Evolutionary conservation across 176 grass and related monocot species (phyloP), one percentile per base, ranked within the genome.

Genomic region (Rhynchospora pubera): DNA sequence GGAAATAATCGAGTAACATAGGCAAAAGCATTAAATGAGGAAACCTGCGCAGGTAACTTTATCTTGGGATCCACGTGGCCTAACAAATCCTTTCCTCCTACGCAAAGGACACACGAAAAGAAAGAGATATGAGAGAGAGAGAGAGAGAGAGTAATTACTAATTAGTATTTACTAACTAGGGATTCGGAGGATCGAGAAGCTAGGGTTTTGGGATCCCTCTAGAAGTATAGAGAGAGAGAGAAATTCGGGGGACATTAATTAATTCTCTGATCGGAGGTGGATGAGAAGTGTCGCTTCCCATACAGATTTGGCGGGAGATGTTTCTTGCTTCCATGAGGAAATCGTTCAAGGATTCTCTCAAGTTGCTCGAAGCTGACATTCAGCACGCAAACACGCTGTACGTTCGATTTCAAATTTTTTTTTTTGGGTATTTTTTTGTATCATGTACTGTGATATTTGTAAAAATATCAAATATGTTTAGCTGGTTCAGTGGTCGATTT

Each of bases 321-420:
- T 84, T 85, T 67, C 23, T 90, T 69, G 85, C 65, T 87, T 84
- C 94, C 86, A 43, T 82, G 87, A 90, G 94, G 69, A 92, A 89
- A 86, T 92, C 94, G 43, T 97, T 97, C 94, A 97, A 90, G 88
- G 94, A 97, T 79, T 97, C 94, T 77, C 94, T 97, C 87, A 97
- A 97, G 88, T 77, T 91, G 50, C 91, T 97, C 77, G 87, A 97
- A 91, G 94, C 94, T 2, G 94, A 92, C 87, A 97, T 97, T 87
- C 94, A 94, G 85, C 94, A 97, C 69, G 92, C 94, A 71, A 97
- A 97, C 83, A 89, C 88, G 39, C 81, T 94, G 94, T 97, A 59
- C 92, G 92, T 82, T 47, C 15, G 34, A 45, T 44, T 68, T 19
- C 34, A 39, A 1, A 43, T 18, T 0, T 28, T 18, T 8, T n/a